Base-by-base conservation (phyloP, 2,329 filamentous ascomycete genomes). In the Cyclaneusma minus region DNA sequence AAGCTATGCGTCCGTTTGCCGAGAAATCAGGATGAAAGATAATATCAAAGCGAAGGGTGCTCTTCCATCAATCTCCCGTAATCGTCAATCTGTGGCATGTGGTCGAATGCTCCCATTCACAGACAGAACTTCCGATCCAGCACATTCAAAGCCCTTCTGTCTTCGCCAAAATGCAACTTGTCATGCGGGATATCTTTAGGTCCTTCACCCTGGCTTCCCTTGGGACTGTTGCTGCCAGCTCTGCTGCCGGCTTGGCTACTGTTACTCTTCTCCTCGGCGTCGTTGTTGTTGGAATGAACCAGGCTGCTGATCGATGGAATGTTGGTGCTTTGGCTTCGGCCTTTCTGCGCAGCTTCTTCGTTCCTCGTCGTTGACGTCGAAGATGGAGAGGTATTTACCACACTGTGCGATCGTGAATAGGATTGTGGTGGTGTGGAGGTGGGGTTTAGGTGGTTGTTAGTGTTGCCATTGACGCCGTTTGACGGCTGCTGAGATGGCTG, bases 141-240 rank as follows among this genome's bases (percentile, higher is more conserved):
- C 43, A 78, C 70, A 35, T 69, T 61, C 23, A 81, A 48, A 2
- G 72, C 73, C 36, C 72, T 58, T 33, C 62, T 63, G 37, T 81
- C 76, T 45, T 80, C 74, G 11, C 62, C 56, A 11, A 33, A 36
- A 4, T 59, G 63, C 14, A 68, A 49, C 35, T 67, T 68, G 32
- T 66, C 60, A 26, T 56, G 63, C 6, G 62, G 63, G 25, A 68
- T 67, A 39, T 68, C 64, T 29, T 60, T 57, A 6, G 62, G 56
- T 16, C 55, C 56, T n/a, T n/a, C n/a, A 13, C 55, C 54, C 4
- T 39, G 38, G 11, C 42, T 44, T 13, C 16, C 34, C 18, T 35
- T 45, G 13, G 41, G 41, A 22, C 39, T 44, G 25, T 29, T 37
- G 24, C 38, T 43, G 3, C 37, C 42, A 7, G 36, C 31, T n/a